These are phyloP conservation scores for Actinomortierella wolfii DNA, from an alignment of 371 early-diverging fungal genomes.

Conservation along the genomic window DNA sequence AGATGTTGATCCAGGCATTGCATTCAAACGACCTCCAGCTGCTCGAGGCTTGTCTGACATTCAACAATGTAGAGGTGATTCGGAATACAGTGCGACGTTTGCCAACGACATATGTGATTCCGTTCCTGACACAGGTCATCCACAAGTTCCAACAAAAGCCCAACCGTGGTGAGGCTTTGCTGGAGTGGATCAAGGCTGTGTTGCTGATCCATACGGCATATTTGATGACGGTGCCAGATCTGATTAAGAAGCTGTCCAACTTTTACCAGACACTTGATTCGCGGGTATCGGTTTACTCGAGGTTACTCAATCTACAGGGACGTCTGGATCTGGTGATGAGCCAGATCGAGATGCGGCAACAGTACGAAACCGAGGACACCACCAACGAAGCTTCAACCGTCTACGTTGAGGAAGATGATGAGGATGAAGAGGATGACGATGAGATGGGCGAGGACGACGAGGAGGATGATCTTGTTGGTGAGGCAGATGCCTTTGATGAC, in stretches of 20 bases:
- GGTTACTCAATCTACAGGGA: constrained; percentile 72
- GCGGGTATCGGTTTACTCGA: constrained; percentile 63
- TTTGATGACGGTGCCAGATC: constrained; percentile 71
- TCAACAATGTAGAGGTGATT: constrained; percentile 66
- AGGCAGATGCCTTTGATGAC: constrained; percentile 45
- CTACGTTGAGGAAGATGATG: constrained; percentile 67
- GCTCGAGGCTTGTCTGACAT: constrained; percentile 68
- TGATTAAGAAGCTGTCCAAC: constrained; percentile 64
- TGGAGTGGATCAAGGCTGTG: constrained; percentile 80
- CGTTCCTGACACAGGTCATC: constrained; percentile 70
- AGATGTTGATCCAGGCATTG: constrained; percentile 78
- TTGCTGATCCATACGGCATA: constrained; percentile 73
- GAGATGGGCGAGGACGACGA: constrained; percentile 34
- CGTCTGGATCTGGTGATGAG: constrained; percentile 77
- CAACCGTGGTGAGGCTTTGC: constrained; percentile 60
- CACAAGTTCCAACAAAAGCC: constrained; percentile 71
- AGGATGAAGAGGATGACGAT: constrained; percentile 55
- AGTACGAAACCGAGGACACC: constrained; percentile 50
- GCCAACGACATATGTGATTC: constrained; percentile 74
- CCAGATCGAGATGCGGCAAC: constrained; percentile 66
- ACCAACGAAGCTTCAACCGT: constrained; percentile 50
- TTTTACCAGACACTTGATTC: constrained; percentile 76
- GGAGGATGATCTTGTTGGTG: constrained; percentile 47
- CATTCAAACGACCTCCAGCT: constrained; percentile 72
- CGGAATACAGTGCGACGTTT: constrained; percentile 70